A percentile compares a stretch with the other conserved stretches of the same genome.
Conservation (phyloP, 306 rosid species). For the Leucaena leucocephala region DNA sequence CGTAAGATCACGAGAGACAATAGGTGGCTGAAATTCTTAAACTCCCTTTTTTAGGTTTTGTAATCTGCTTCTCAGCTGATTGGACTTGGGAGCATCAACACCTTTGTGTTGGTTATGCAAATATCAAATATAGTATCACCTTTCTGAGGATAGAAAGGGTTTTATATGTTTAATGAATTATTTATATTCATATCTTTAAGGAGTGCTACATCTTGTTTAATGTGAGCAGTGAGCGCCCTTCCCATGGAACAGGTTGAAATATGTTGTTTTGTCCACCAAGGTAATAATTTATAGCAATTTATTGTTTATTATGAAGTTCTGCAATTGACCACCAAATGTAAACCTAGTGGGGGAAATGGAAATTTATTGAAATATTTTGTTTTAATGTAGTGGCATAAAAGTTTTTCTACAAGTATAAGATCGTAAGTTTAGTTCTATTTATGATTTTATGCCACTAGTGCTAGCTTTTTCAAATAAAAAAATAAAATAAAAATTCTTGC, state of each 20-base stretch:
- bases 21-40: conserved; percentile 12
- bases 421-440: no score
- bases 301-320: not conserved
- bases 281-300: not conserved
- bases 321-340: not conserved
- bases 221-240: not conserved
- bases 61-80: conserved; percentile 27
- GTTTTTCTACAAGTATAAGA: no score
- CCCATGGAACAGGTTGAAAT: not conserved
- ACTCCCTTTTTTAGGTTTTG: conserved; percentile 11
- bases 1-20: conserved; percentile 20
- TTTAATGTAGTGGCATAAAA: not conserved
- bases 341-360: not conserved
- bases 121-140: conserved; percentile 22
- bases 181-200: conserved; percentile 13
- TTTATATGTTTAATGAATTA: not conserved
- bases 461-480: no score
- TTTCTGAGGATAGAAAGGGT: not conserved
- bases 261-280: not conserved
- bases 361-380: not conserved
- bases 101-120: conserved; percentile 27
- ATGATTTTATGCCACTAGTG: no score
- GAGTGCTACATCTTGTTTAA: not conserved
- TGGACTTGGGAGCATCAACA: conserved; percentile 33
- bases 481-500: no score